phyloP scores from a whole-genome alignment of 1,139 yeast species.

The Hansenula sp. region DNA sequence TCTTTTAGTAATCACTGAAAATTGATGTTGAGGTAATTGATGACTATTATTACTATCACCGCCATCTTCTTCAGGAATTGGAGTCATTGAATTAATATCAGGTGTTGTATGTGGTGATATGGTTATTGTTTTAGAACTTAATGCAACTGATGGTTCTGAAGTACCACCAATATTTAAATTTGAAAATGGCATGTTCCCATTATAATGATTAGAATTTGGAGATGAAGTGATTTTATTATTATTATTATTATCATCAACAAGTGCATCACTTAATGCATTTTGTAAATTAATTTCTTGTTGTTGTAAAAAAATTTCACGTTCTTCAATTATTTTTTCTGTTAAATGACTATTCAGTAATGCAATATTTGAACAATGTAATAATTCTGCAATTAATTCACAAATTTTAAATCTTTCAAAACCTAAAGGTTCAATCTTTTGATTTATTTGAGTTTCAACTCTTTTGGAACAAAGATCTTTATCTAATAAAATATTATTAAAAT shows the following conservation, averaged over 20 bases:
- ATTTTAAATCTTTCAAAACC: conserved; percentile 96
- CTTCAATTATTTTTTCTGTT: conserved; percentile 73
- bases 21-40: conserved; percentile 4
- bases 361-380: conserved; percentile 95
- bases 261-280: conserved; percentile 20
- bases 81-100: conserved; percentile 1
- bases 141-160: conserved; percentile 24
- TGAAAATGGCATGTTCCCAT: conserved; percentile 8
- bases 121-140: conserved; percentile 19
- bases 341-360: conserved; percentile 79
- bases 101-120: conserved; percentile 15
- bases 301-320: conserved; percentile 66
- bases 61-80: conserved; percentile 7
- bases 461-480: conserved; percentile 17
- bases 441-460: conserved; percentile 25
- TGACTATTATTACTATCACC: conserved; percentile 5
- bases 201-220: not conserved
- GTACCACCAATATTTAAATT: conserved; percentile 21
- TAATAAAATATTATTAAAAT: conserved; percentile 48
- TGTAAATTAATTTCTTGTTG: conserved; percentile 20
- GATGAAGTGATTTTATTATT: not conserved
- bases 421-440: conserved; percentile 65
- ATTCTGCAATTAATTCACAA: conserved; percentile 92
- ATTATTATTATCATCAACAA: not conserved
- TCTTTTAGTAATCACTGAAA: conserved; percentile 3